Base-by-base conservation (phyloP, 2,329 filamentous ascomycete species). In the Geosmithia flava region DNA sequence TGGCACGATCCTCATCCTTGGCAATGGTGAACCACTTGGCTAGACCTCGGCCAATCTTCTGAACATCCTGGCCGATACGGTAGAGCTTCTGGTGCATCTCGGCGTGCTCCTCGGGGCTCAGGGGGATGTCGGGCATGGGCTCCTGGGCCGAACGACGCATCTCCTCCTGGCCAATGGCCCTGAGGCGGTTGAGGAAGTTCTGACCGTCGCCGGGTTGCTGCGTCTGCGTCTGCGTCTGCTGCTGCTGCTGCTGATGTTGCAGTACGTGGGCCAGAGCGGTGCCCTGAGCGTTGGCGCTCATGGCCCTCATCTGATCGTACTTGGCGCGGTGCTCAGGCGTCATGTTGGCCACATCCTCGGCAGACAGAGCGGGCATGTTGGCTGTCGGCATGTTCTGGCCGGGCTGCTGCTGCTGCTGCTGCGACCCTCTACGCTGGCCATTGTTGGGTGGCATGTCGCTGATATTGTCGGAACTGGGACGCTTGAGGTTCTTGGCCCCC, bases 21-120 rank as follows among this genome's bases (percentile, higher is more conserved):
- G 70, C 72, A 19, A 69, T 55, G 3, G 58, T 55, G 51, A 73
- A 78, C 74, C 74, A 78, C 20, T 61, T 68, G 27, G 59, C 62
- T 3, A 78, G 56, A 1, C 63, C 61, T 49, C 66, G 68, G 17
- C 67, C 67, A 19, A 77, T 60, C 52, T 69, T 71, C 19, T 53
- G 55, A 59, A 76, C 68, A 20, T 72, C 68, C 1, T 57, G 52
- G 2, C 63, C 60, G 20, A 71, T 65, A 7, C 62, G 62, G 47
- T 59, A 55, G 1, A 77, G 63, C 55, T 70, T 75, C n/a, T 56
- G 53, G 8, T 62, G 62, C 1, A 68, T 70, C 17, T 76, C 70
- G 6, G 59, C 55, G 47, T 68, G 62, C 49, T 75, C 68, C 15
- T 71, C 62, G 0, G 62, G 59, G 3, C 56, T 63, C 71, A 78